phyloP scores from a whole-genome alignment of 371 early-diverging fungal species.

The Mortierella sp. region DNA sequence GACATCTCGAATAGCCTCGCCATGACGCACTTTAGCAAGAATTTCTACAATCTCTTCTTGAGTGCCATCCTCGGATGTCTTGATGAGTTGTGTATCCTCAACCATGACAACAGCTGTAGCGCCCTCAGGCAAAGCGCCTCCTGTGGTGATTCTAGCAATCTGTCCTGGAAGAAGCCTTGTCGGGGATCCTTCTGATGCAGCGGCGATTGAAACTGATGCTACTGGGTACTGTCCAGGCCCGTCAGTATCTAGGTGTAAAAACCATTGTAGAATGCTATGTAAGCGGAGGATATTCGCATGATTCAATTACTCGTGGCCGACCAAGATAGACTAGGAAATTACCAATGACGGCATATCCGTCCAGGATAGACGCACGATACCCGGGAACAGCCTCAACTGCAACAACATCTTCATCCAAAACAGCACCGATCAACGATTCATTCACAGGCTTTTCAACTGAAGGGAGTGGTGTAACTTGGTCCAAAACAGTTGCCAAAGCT shows the following conservation, averaged over 20 bases:
- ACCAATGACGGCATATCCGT: conserved; percentile 94
- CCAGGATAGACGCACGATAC: conserved; percentile 89
- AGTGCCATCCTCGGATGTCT: conserved; percentile 66
- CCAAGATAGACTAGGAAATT: conserved; percentile 11
- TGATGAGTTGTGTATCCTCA: conserved; percentile 84
- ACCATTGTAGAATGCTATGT: neutral
- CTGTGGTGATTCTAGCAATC: conserved; percentile 88
- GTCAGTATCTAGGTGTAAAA: conserved; percentile 68
- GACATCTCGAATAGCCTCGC: conserved; percentile 83
- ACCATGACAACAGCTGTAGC: conserved; percentile 94
- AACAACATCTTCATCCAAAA: conserved; percentile 82
- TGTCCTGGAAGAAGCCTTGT: conserved; percentile 64
- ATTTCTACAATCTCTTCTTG: conserved; percentile 77
- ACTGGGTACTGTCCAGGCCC: conserved; percentile 86
- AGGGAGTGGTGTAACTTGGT: conserved; percentile 56
- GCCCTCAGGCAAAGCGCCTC: conserved; percentile 86
- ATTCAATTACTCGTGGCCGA: neutral
- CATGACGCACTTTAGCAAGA: conserved; percentile 35
- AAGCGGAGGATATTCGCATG: neutral
- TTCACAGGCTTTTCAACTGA: conserved; percentile 61
- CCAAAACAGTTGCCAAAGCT: conserved; percentile 71
- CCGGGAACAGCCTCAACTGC: conserved; percentile 86
- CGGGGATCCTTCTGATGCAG: conserved; percentile 38
- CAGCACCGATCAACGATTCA: conserved; percentile 68
- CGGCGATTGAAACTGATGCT: conserved; percentile 71